Percentiles rank a stretch among this genome's conserved stretches.
phyloP scores from a whole-genome alignment of 164 flowering plant species.

The Houttuynia cordata region DNA sequence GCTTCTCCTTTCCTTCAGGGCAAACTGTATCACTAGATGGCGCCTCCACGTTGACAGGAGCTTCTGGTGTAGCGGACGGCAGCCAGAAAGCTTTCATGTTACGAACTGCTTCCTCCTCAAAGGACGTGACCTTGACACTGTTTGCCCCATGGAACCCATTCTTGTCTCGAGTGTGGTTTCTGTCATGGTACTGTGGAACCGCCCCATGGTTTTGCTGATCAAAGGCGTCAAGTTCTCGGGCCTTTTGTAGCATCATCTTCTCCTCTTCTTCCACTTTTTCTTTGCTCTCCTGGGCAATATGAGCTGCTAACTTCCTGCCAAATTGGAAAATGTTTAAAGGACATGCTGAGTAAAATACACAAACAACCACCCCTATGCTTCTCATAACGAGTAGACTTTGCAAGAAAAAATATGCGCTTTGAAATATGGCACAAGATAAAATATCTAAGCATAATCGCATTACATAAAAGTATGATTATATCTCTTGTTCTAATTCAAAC shows the following conservation, averaged over 20 bases:
- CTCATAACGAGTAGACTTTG: too few species aligned
- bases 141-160: conserved; percentile 97
- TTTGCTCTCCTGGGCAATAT: conserved; percentile 62
- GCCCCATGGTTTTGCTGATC: conserved; percentile 98
- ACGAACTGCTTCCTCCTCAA: conserved; percentile 90
- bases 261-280: conserved; percentile 84
- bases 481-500: too few species aligned
- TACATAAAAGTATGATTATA: too few species aligned
- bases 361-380: too few species aligned
- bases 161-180: conserved; percentile 51
- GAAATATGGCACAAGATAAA: too few species aligned
- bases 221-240: conserved; percentile 82
- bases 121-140: conserved; percentile 88
- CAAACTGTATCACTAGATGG: conserved; percentile 62
- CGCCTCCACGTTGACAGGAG: conserved; percentile 62
- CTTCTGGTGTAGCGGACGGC: conserved; percentile 96
- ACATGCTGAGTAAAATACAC: too few species aligned
- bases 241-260: conserved; percentile 61
- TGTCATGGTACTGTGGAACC: conserved; percentile 70
- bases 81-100: conserved; percentile 99
- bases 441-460: too few species aligned
- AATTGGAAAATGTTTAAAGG: background rate
- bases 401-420: too few species aligned
- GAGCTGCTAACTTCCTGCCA: conserved; percentile 73
- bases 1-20: conserved; percentile 90